Evolutionary conservation across 352 stramenopile species (phyloP).

Genomic region (Thraustochytrium sp.): DNA sequence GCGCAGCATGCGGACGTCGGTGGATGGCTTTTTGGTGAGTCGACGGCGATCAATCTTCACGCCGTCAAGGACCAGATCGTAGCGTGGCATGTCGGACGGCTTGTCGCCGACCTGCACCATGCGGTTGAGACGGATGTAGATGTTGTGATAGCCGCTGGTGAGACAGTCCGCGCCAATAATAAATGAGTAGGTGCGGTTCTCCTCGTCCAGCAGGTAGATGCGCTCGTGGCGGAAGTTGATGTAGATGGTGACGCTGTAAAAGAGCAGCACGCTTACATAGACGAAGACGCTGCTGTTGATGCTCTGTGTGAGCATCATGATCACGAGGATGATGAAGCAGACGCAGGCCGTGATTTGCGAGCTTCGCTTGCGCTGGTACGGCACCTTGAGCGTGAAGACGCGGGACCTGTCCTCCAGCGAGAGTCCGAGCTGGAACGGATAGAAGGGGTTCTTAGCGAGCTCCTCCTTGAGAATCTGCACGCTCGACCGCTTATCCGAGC

Average conservation of each 20-base stretch:
- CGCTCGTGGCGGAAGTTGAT: conserved; percentile 44
- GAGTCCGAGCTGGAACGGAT: conserved; percentile 5
- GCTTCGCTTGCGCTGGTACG: not conserved
- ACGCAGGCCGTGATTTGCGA: not conserved
- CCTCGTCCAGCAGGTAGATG: conserved; percentile 24
- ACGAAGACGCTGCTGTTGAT: conserved; percentile 14
- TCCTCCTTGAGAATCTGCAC: not conserved
- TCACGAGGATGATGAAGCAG: not conserved
- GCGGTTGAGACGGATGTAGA: conserved; percentile 23
- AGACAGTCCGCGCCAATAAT: not conserved
- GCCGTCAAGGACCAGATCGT: conserved; percentile 29
- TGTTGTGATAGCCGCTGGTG: conserved; percentile 28
- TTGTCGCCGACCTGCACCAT: not conserved
- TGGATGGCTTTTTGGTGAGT: not conserved
- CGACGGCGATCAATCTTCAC: conserved; percentile 1
- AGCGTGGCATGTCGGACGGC: not conserved
- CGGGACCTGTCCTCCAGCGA: not conserved
- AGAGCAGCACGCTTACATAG: conserved; percentile 25
- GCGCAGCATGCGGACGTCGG: not conserved
- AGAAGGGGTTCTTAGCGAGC: not conserved
- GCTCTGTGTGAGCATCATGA: conserved; percentile 1
- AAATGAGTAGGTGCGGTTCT: conserved; percentile 25
- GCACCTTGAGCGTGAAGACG: conserved; percentile 16
- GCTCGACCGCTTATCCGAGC: not conserved
- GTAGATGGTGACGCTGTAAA: not conserved